phyloP scores from a whole-genome alignment of 805 yeast genomes.

The Blastobotrys parvus region DNA sequence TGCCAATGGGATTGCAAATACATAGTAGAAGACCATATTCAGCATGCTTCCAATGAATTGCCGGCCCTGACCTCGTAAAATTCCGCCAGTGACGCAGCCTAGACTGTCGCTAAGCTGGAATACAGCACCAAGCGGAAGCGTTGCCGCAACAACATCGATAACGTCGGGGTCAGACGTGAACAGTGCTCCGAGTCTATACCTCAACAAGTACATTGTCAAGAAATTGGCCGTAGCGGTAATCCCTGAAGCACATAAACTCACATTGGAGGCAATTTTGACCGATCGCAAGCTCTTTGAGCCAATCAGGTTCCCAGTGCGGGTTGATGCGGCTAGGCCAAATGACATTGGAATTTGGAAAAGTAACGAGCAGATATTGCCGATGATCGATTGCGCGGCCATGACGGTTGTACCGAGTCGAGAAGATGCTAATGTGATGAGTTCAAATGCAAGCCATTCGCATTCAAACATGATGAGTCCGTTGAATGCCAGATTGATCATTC shows the following conservation, averaged over 20 bases:
- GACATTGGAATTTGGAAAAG: constrained; percentile 69
- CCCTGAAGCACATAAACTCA: constrained; percentile 34
- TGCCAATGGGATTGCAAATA: constrained; percentile 49
- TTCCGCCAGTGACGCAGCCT: constrained; percentile 64
- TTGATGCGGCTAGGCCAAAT: constrained; percentile 57
- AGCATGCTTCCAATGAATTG: constrained; percentile 66
- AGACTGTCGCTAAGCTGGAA: constrained; percentile 64
- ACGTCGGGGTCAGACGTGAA: constrained; percentile 44
- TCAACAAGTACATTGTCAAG: constrained; percentile 36
- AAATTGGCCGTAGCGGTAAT: constrained; percentile 42
- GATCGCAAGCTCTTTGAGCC: constrained; percentile 45
- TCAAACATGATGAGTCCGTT: constrained; percentile 67
- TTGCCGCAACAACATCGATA: constrained; percentile 37
- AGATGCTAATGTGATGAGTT: constrained; percentile 57
- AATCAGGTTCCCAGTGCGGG: constrained; percentile 61
- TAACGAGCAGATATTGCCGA: constrained; percentile 54
- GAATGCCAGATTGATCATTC: constrained; percentile 49
- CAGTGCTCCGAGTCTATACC: constrained; percentile 40
- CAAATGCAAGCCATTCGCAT: constrained; percentile 68
- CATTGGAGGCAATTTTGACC: constrained; percentile 37
- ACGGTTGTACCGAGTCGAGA: constrained; percentile 59
- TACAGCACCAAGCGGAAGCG: constrained; percentile 57
- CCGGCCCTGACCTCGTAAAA: constrained; percentile 66
- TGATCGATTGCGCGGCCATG: constrained; percentile 65
- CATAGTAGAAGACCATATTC: constrained; percentile 61